Conservation (phyloP, 2,329 filamentous ascomycete species). For the Colletotrichum chlorophyti region DNA sequence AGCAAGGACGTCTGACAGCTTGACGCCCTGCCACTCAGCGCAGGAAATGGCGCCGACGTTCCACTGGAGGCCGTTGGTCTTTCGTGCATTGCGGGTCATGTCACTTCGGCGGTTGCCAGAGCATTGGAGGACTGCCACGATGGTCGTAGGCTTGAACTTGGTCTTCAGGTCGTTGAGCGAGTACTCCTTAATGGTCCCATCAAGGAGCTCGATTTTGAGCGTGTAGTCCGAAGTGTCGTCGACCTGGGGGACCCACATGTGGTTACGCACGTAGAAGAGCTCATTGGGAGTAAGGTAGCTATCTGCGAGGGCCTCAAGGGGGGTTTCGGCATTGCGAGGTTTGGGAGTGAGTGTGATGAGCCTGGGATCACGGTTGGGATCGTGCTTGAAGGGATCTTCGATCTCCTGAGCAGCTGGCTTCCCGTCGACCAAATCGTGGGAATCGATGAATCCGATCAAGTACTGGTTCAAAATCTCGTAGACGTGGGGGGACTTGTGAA, state of each 20-base stretch:
- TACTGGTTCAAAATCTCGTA: slow-evolving; percentile 71
- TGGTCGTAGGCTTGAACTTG: slow-evolving; percentile 55
- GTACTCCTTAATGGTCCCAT: slow-evolving; percentile 60
- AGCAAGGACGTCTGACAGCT: slow-evolving; percentile 59
- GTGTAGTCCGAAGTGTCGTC: slow-evolving; percentile 48
- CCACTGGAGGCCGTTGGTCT: slow-evolving; percentile 67
- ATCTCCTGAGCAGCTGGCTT: slow-evolving; percentile 58
- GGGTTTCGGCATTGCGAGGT: slow-evolving; percentile 69
- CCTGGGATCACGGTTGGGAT: slow-evolving; percentile 58
- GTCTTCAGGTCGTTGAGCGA: slow-evolving; percentile 60
- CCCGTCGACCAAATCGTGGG: slow-evolving; percentile 64
- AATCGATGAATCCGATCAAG: slow-evolving; percentile 66
- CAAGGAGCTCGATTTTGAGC: slow-evolving; percentile 61
- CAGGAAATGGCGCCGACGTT: slow-evolving; percentile 65
- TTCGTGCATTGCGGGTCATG: slow-evolving; percentile 58
- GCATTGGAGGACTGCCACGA: slow-evolving; percentile 65
- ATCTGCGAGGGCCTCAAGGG: slow-evolving; percentile 51
- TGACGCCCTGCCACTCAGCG: slow-evolving; percentile 64
- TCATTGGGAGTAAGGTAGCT: slow-evolving; percentile 60
- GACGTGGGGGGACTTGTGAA: slow-evolving; percentile 71
- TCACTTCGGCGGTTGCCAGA: slow-evolving; percentile 65
- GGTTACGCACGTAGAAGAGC: slow-evolving; percentile 52
- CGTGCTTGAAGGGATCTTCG: slow-evolving; percentile 65
- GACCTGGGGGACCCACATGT: slow-evolving; percentile 67
- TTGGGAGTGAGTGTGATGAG: slow-evolving; percentile 59